A percentile compares a stretch with the other conserved stretches of the same genome.
These are phyloP conservation scores for Graphium sp. DNA, from an alignment of 2,329 filamentous ascomycete genomes.

Conservation along the genomic window DNA sequence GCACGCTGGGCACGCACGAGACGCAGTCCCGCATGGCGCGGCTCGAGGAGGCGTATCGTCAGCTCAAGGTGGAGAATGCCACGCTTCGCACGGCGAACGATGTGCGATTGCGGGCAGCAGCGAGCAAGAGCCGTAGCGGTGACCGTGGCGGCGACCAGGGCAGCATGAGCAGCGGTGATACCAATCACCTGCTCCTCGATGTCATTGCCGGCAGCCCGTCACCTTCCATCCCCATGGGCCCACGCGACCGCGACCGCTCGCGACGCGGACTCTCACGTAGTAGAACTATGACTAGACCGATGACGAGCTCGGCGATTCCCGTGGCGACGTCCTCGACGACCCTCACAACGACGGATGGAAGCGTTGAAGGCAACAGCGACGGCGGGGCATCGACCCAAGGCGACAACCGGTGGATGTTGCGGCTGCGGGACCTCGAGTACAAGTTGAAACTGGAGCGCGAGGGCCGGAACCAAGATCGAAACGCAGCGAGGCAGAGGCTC, in stretches of 20 bases:
- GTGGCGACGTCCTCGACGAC: conserved; percentile 6
- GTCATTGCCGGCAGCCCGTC: too few relatives aligned
- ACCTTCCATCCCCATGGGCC: conserved; percentile 37
- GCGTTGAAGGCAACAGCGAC: conserved; percentile 7
- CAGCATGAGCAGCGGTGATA: conserved; percentile 31
- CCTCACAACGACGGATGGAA: conserved; percentile 7
- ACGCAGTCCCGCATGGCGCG: conserved; percentile 29
- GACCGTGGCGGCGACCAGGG: conserved; percentile 11
- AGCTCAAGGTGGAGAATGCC: conserved; percentile 48
- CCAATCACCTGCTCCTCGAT: too few relatives aligned
- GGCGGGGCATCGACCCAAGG: conserved; percentile 8
- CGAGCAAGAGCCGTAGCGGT: conserved; percentile 9
- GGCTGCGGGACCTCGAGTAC: conserved; percentile 74
- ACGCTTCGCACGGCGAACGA: conserved; percentile 51
- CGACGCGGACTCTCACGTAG: conserved; percentile 10
- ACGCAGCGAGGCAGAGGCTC: conserved; percentile 63
- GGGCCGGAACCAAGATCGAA: conserved; percentile 67
- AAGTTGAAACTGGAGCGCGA: conserved; percentile 84
- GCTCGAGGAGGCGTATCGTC: conserved; percentile 43
- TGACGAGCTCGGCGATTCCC: conserved; percentile 12
- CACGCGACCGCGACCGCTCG: conserved; percentile 19
- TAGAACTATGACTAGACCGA: conserved; percentile 14
- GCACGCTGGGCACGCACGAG: conserved; percentile 14
- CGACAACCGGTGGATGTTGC: conserved; percentile 69
- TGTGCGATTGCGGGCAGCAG: conserved; percentile 32